These are phyloP conservation scores for Tolypocladium amazonense DNA, from an alignment of 2,329 filamentous ascomycete genomes.

Conservation along the genomic window DNA sequence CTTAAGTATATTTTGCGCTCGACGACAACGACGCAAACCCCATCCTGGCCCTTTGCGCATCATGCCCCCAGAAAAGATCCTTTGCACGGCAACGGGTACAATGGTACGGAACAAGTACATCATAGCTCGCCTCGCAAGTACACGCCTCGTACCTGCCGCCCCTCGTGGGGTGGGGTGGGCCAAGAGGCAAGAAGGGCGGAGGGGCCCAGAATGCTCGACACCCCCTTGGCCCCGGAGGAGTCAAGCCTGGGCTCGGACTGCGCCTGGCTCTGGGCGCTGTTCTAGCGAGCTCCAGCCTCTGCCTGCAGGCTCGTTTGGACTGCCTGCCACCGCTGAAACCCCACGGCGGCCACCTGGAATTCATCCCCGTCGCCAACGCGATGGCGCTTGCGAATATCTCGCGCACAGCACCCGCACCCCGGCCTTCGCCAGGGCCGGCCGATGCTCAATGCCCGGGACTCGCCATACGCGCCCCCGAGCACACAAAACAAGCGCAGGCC, in stretches of 20 bases:
- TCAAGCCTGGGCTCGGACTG: neutral
- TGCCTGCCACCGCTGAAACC: neutral
- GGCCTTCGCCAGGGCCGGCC: neutral
- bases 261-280: neutral
- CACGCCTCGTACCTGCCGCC: conserved; percentile 8
- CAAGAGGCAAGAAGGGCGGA: conserved; percentile 1
- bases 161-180: conserved; percentile 6
- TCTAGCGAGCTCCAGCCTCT: neutral
- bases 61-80: conserved; percentile 2
- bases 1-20: conserved; percentile 6
- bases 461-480: neutral
- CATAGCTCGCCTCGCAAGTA: neutral
- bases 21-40: neutral
- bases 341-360: neutral
- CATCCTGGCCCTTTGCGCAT: neutral
- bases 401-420: neutral
- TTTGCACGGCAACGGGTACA: conserved; percentile 3
- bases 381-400: neutral
- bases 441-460: neutral
- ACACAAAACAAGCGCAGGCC: neutral
- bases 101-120: neutral
- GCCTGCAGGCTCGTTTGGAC: neutral
- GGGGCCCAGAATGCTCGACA: conserved; percentile 1
- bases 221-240: neutral
- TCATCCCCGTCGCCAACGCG: neutral